These are phyloP conservation scores for Lachancea kluyveri DNA, from an alignment of 805 yeast species.

Conservation along the genomic window DNA sequence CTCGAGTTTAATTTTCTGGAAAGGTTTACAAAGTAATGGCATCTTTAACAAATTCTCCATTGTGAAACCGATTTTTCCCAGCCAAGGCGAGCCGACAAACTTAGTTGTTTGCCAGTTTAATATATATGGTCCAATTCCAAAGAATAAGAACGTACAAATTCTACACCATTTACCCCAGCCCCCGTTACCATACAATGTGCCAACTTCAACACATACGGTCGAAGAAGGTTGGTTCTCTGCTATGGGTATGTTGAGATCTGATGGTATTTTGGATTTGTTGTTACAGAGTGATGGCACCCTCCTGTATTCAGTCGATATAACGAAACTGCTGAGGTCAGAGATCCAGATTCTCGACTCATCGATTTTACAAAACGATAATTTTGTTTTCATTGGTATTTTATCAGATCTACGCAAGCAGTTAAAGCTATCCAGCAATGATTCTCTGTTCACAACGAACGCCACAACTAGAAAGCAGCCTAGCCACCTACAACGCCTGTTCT, in stretches of 20 bases:
- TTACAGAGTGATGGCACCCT: conserved; percentile 59
- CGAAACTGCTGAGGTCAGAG: conserved; percentile 49
- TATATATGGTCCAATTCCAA: conserved; percentile 56
- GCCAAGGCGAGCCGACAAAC: conserved; percentile 21
- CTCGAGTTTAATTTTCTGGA: conserved; percentile 50
- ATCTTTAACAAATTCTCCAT: conserved; percentile 46
- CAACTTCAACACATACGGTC: conserved; percentile 9
- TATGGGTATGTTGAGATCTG: conserved; percentile 61
- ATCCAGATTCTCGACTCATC: conserved; percentile 60
- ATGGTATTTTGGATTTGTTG: conserved; percentile 55
- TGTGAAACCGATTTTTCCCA: conserved; percentile 20
- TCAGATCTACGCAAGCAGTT: conserved; percentile 42
- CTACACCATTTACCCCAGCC: conserved; percentile 4
- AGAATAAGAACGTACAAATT: conserved; percentile 11
- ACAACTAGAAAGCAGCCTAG: conserved; percentile 23
- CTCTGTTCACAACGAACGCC: conserved; percentile 8
- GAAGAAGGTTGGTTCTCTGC: conserved; percentile 66
- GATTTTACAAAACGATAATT: conserved; percentile 51
- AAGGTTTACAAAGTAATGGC: conserved; percentile 45
- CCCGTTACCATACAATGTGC: conserved; percentile 8
- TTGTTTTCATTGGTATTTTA: conserved; percentile 52
- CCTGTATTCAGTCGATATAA: conserved; percentile 52
- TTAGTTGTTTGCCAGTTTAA: conserved; percentile 59
- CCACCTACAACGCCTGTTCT: conserved; percentile 30
- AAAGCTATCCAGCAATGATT: conserved; percentile 5